phyloP scores from a whole-genome alignment of 345 rosid genomes.

The Citrus maxima region DNA sequence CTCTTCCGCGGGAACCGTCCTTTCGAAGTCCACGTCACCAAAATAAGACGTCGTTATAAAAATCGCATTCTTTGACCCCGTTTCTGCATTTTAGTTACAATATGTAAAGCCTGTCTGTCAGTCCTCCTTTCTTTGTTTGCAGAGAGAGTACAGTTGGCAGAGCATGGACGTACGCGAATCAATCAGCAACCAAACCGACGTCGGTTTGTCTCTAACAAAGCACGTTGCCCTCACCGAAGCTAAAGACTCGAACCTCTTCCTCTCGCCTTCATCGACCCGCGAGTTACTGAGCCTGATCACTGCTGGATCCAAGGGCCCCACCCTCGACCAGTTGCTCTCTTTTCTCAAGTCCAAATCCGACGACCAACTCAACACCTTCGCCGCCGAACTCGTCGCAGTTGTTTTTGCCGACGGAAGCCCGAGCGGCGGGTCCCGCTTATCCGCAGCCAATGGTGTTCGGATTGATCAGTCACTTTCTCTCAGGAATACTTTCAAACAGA shows the following conservation, averaged over 20 bases:
- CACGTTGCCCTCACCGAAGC: constrained; percentile 45
- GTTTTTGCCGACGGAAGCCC: constrained; percentile 60
- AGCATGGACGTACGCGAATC: neutral
- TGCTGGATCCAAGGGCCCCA: constrained; percentile 58
- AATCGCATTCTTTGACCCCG: too few species aligned
- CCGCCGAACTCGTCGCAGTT: constrained; percentile 53
- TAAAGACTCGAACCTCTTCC: constrained; percentile 50
- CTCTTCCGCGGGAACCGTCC: neutral
- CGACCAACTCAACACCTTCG: constrained; percentile 52
- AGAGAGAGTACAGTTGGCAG: neutral
- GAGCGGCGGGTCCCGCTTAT: constrained; percentile 59
- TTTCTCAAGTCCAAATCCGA: constrained; percentile 59
- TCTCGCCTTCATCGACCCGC: constrained; percentile 75
- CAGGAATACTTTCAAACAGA: constrained; percentile 51
- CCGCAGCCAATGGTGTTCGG: constrained; percentile 67
- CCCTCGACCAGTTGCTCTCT: constrained; percentile 71
- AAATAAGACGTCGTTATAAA: too few species aligned
- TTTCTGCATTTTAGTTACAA: too few species aligned
- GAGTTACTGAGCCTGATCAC: constrained; percentile 67
- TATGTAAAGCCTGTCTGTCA: too few species aligned
- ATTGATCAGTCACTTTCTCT: constrained; percentile 57
- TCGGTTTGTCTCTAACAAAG: constrained; percentile 41
- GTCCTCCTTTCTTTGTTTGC: neutral
- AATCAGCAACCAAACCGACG: too few species aligned
- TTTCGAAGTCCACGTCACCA: neutral